These are phyloP conservation scores for Rhodotorula babjevae DNA, from an alignment of 768 basidiomycete genomes.

Conservation along the genomic window DNA sequence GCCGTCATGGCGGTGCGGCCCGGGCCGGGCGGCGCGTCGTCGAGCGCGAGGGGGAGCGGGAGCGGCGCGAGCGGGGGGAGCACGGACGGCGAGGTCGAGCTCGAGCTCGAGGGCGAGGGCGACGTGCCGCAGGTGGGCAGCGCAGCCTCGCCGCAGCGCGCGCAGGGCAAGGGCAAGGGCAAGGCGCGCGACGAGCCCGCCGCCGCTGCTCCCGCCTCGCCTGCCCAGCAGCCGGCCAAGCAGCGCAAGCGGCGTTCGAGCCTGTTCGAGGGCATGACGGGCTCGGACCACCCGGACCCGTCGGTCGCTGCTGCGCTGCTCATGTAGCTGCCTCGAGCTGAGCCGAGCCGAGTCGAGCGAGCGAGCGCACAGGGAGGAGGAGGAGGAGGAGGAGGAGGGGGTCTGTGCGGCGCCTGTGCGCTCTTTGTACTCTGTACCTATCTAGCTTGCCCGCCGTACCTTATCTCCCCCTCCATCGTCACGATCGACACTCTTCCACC, in stretches of 20 bases:
- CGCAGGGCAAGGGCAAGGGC: neutral
- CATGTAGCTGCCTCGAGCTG: slow-evolving; percentile 1
- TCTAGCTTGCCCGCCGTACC: neutral
- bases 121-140: neutral
- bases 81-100: neutral
- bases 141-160: neutral
- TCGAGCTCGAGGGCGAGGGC: neutral
- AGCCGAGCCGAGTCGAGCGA: no score
- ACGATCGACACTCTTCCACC: no score
- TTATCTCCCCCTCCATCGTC: no score
- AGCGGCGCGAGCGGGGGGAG: slow-evolving; percentile 3
- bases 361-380: no score
- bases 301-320: neutral
- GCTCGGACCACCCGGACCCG: neutral
- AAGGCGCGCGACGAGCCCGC: neutral
- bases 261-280: neutral
- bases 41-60: neutral
- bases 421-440: neutral
- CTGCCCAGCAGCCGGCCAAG: neutral
- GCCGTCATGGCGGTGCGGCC: neutral
- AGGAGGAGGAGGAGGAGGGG: no score
- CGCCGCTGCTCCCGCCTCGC: neutral
- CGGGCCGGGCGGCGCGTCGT: neutral
- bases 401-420: no score
- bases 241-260: neutral